phyloP scores from a whole-genome alignment of 192 early-diverging fungal genomes.

The Coemansia javaensis region DNA sequence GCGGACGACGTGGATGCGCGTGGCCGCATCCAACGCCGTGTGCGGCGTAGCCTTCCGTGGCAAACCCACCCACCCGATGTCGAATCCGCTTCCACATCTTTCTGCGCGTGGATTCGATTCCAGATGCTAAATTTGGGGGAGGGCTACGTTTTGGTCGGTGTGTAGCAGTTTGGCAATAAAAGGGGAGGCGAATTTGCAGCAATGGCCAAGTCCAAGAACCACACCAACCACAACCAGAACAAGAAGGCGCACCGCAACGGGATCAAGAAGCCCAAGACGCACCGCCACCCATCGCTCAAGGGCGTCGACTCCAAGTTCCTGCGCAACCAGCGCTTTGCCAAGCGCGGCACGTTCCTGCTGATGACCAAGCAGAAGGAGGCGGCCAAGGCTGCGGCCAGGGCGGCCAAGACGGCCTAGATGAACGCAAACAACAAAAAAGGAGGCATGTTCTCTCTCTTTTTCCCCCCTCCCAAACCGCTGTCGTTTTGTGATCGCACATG shows the following conservation, averaged over 20 bases:
- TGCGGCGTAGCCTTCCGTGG: too few species aligned
- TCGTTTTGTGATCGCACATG: too few species aligned
- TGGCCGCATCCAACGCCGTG: too few species aligned
- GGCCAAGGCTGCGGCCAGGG: constrained; percentile 24
- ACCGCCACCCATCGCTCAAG: constrained; percentile 87
- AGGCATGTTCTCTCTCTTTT: too few species aligned
- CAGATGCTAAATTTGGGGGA: not conserved
- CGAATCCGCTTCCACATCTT: too few species aligned
- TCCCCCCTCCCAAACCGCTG: too few species aligned
- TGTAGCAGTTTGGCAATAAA: too few species aligned
- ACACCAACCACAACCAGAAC: constrained; percentile 99
- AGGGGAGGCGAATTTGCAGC: too few species aligned
- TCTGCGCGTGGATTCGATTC: not conserved
- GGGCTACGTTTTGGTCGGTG: not conserved
- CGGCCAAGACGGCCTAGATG: constrained; percentile 24
- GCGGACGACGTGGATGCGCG: too few species aligned
- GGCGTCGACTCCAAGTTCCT: constrained; percentile 93
- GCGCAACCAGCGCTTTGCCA: constrained; percentile 96
- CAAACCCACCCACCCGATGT: too few species aligned
- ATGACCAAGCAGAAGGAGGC: constrained; percentile 37
- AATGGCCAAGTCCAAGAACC: constrained; percentile 96
- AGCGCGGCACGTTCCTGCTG: constrained; percentile 49
- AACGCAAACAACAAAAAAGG: too few species aligned
- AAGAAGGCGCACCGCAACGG: constrained; percentile 99
- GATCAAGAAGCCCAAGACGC: constrained; percentile 93